Evolutionary conservation across 2,329 filamentous ascomycete species (phyloP), one percentile per base, ranked within the genome.

Genomic region (Penicillium digitatum): DNA sequence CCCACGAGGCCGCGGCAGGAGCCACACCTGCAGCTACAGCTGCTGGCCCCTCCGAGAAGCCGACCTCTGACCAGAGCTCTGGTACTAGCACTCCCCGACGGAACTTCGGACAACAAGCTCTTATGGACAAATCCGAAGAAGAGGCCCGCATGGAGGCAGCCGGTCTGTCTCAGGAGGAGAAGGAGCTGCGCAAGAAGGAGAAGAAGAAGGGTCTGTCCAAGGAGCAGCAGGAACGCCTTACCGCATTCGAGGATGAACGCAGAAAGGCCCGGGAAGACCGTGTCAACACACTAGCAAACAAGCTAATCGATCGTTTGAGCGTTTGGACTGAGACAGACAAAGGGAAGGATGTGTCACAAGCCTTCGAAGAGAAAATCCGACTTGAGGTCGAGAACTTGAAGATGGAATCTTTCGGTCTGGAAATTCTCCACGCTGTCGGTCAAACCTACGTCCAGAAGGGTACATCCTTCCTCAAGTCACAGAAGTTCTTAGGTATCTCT

Each of bases 241-340:
- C 87, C 4, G 92, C 90, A 3, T 93, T 91, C 67, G 94, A 99
- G 71, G 81, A 85, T 62, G 93, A 99, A 78, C 87, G 94, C 22
- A 85, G 87, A 57, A 84, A 82, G 63, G 85, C 95, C 59, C 88
- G 94, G 40, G 86, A 96, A 70, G 91, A 99, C 74, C 89, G 94
- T 58, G 89, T 99, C 26, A 85, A 90, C 57, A 94, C 85, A 7
- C 82, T 99, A 16, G 81, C 86, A 12, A 85, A 86, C 72, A 97
- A 97, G 77, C 82, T 99, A 24, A 78, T 94, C 57, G 90, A 96
- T 72, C 88, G 92, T 55, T 84, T 97, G 69, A 92, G 87, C 62
- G 86, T 97, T 39, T 97, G 92, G 93, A 96, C 94, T 6, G 94
- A 99, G 79, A 96, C 93, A 3, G 94, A 97, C 76, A 95, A 94